These are phyloP conservation scores for Amylocystis lapponica DNA, from an alignment of 768 basidiomycete species.

Conservation along the genomic window DNA sequence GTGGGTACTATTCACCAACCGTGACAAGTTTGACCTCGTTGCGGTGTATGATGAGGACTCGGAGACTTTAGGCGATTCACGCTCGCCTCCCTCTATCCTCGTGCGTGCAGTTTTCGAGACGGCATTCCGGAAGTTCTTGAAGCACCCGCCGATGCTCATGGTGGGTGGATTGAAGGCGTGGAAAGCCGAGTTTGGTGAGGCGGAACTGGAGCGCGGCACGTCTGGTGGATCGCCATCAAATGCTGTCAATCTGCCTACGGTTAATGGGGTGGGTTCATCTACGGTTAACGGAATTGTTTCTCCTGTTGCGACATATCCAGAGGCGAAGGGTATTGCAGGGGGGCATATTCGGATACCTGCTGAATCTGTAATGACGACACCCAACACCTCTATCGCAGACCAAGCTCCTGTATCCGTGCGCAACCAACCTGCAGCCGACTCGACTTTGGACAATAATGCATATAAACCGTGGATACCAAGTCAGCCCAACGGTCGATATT, in stretches of 20 bases:
- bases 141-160: conserved; percentile 75
- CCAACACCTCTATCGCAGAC: conserved; percentile 2
- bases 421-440: conserved; percentile 10
- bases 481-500: conserved; percentile 20
- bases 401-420: conserved; percentile 8
- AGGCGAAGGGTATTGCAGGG: conserved; percentile 5
- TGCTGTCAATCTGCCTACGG: too few relatives aligned
- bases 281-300: conserved; percentile 6
- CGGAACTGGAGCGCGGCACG: conserved; percentile 25
- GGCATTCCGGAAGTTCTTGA: conserved; percentile 66
- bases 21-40: conserved; percentile 85
- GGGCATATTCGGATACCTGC: conserved; percentile 14
- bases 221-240: conserved; percentile 6
- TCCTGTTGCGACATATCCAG: conserved; percentile 3
- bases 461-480: conserved; percentile 18
- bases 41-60: conserved; percentile 77
- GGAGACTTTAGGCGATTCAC: conserved; percentile 40
- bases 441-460: conserved; percentile 11
- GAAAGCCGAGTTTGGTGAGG: conserved; percentile 52
- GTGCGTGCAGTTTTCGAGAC: conserved; percentile 66
- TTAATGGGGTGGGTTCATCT: conserved; percentile 6
- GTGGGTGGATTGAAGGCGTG: conserved; percentile 83
- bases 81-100: conserved; percentile 53
- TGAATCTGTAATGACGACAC: conserved; percentile 6
- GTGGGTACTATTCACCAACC: conserved; percentile 68